These are phyloP conservation scores for Achlya hypogyna DNA, from an alignment of 352 stramenopile genomes.

Conservation along the genomic window DNA sequence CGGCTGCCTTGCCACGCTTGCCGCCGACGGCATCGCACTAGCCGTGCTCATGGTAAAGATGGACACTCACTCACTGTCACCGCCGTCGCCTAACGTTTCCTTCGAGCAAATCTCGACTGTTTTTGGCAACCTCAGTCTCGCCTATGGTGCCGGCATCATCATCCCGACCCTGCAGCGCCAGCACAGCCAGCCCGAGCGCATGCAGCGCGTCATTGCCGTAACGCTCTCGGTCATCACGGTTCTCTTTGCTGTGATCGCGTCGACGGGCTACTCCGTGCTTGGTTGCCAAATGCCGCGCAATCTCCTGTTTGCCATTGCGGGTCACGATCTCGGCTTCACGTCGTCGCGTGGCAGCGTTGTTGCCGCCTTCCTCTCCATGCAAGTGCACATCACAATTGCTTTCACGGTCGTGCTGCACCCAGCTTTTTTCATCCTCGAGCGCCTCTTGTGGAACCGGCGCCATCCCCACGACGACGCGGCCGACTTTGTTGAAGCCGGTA, in stretches of 20 bases:
- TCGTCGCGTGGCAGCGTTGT: slow-evolving; percentile 1
- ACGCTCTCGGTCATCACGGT: slow-evolving; percentile 50
- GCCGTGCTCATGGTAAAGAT: slow-evolving; percentile 46
- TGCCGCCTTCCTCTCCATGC: slow-evolving; percentile 18
- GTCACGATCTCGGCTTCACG: slow-evolving; percentile 11
- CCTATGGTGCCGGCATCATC: slow-evolving; percentile 48
- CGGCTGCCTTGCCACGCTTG: slow-evolving; percentile 30
- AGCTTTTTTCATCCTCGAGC: slow-evolving; percentile 16
- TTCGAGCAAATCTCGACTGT: slow-evolving; percentile 42
- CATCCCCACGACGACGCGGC: background rate
- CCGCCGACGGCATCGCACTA: slow-evolving; percentile 43
- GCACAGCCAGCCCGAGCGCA: slow-evolving; percentile 48
- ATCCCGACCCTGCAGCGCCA: slow-evolving; percentile 53
- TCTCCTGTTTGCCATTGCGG: slow-evolving; percentile 14
- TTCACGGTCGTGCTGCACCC: slow-evolving; percentile 18
- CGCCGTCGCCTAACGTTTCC: slow-evolving; percentile 33
- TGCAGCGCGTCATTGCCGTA: slow-evolving; percentile 45
- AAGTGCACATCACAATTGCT: slow-evolving; percentile 21
- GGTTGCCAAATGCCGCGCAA: slow-evolving; percentile 76
- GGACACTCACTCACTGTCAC: slow-evolving; percentile 28
- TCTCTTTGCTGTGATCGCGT: slow-evolving; percentile 41
- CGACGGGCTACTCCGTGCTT: slow-evolving; percentile 51
- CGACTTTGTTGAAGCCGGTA: background rate
- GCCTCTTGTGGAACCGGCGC: background rate
- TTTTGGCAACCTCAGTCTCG: slow-evolving; percentile 55